Evolutionary conservation across 345 rosid species (phyloP).

Genomic region (Lepidium aucheri): DNA sequence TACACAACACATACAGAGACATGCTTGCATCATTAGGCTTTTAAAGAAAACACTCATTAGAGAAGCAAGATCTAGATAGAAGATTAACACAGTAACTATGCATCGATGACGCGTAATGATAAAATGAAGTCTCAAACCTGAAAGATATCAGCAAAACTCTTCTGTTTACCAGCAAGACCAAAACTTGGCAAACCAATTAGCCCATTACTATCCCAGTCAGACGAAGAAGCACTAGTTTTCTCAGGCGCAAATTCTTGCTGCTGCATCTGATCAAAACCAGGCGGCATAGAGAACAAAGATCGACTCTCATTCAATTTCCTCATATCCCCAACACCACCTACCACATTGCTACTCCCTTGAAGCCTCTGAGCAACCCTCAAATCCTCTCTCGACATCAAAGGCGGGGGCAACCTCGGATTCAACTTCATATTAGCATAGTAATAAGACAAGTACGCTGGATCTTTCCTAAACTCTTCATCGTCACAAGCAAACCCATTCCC

Average conservation of each 20-base stretch:
- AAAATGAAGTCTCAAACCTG: slow-evolving; percentile 42
- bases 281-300: slow-evolving; percentile 64
- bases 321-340: slow-evolving; percentile 76
- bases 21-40: too few relatives aligned
- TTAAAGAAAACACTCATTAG: too few relatives aligned
- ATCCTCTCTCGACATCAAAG: slow-evolving; percentile 79
- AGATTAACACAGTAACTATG: background rate
- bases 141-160: slow-evolving; percentile 67
- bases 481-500: slow-evolving; percentile 34
- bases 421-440: slow-evolving; percentile 70
- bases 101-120: background rate
- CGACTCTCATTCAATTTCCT: slow-evolving; percentile 44
- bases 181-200: slow-evolving; percentile 66
- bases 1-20: background rate
- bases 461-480: slow-evolving; percentile 77
- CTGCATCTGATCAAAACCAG: slow-evolving; percentile 66
- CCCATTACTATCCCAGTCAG: slow-evolving; percentile 78
- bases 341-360: slow-evolving; percentile 44
- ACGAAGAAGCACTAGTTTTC: slow-evolving; percentile 32
- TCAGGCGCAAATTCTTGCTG: slow-evolving; percentile 38
- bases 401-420: slow-evolving; percentile 93
- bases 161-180: slow-evolving; percentile 60
- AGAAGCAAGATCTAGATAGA: too few relatives aligned
- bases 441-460: slow-evolving; percentile 60
- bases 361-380: slow-evolving; percentile 76